Evolutionary conservation across 2,329 filamentous ascomycete genomes (phyloP), one percentile per base, ranked within the genome.

Genomic region (Fusarium fujikuroi): DNA sequence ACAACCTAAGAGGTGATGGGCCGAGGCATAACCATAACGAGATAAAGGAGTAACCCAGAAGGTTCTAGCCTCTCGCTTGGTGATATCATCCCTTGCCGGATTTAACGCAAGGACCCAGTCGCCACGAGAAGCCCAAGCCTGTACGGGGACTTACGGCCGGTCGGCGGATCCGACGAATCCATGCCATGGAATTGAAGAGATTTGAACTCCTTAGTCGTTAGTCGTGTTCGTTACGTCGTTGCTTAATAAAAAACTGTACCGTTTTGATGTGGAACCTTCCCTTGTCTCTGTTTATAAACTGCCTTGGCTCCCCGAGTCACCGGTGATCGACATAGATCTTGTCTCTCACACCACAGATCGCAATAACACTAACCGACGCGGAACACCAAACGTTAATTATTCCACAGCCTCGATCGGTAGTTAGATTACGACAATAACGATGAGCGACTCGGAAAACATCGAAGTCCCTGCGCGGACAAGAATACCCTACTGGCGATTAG

Each of bases 401-500:
- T 44, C 44, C 21, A 57, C 32, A 67, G 34, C 23, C 34, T 40
- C 50, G 50, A 54, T 63, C 56, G 46, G 52, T 56, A 39, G 19
- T 54, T 30, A 54, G 25, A 40, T n/a, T 54, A 46, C 65, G 36
- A 50, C 19, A 21, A 61, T 15, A 40, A 34, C 50, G 52, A 73
- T 73, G 71, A 63, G 56, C 69, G 71, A 74, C 15, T 23, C 60
- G 37, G 67, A 73, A 23, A 63, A 58, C 23, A 68, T 73, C 40
- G 71, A 73, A 49, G 58, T 46, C 59, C 71, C 71, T 25, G 71
- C 67, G 36, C 63, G 60, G 71, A 57, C 56, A 15, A 68, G 43
- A 46, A 73, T 73, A 21, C 71, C 71, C 16, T 73, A 74, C 52
- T 74, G 71, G 71, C 71, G 71, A 25, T 56, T 73, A 36, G 71